Base-by-base conservation (phyloP, 495 filamentous ascomycete genomes). In the Trichoderma orchidacearum region DNA sequence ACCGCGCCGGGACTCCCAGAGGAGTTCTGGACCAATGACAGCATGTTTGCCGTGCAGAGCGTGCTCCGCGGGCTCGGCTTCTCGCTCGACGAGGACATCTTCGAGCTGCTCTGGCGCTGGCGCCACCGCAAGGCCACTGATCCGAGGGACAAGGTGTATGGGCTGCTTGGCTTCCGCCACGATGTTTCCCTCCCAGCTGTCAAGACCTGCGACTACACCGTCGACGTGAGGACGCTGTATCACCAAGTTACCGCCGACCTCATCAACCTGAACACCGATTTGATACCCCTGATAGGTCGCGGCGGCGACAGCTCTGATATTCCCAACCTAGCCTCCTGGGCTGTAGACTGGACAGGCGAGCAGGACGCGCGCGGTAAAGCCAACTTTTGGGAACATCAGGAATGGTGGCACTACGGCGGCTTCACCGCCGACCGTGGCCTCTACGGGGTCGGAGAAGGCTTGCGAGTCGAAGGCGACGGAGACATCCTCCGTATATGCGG, bases 101-200 rank as follows among this genome's bases (percentile, higher is more conserved):
- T 61, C 30, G 29, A 45, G 7, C 56, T 64, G 57, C 53, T 64
- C 18, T 61, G 57, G 59, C 38, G 59, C 36, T 64, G 56, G 27
- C 51, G 62, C 11, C 51, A 60, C 18, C 59, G 55, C 17, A 29
- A 58, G 13, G 62, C 65, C 21, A 59, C 61, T n/a, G 65, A 66
- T 41, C 65, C 65, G 25, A 53, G 63, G 12, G 65, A 68, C 45
- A 66, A 64, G 31, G 62, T 65, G 12, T 68, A 66, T 53, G 62
- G 54, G 21, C 54, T 68, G 7, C 55, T 68, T 3, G 60, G 60
- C 5, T 50, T 68, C 11, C 41, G 41, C 7, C 18, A 27, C 5
- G 25, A 53, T 54, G 25, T 45, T 27, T 56, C 56, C 12, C 50
- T 63, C 1, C 61, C 61, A 0, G 56, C 53, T 17, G 54, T 63